Evolutionary conservation across 139 green algal genomes (phyloP), one percentile per base, ranked within the genome.

Genomic region (Gonium pectorale): DNA sequence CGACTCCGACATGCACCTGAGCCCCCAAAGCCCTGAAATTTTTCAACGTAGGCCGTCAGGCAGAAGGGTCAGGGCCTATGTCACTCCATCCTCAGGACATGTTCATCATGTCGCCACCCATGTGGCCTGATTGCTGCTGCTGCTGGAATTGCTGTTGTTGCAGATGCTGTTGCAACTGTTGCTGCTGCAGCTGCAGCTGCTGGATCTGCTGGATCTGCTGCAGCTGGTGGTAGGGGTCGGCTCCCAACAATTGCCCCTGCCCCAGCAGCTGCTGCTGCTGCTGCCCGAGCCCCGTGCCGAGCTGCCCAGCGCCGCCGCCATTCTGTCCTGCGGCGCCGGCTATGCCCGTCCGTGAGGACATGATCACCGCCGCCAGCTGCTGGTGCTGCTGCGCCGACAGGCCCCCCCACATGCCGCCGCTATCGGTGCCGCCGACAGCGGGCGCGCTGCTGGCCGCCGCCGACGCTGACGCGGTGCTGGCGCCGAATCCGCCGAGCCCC

Each of bases 381-480:
- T 81, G 73, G 54, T 81, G 73, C 73, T 81, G 73, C 54, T 40
- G 33, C 24, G 54, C 73, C 33, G 31, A 54, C 29, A 81, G 35
- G 9, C 73, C 73, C 54, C 73, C 73, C 73, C 73, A 81, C 51
- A 80, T 9, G 51, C 35, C 51, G 51, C 52, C 52, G 22, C 21
- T 24, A n/a, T 26, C 52, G 11, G 26, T 35, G 35, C 51, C 26
- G 46, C 46, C 51, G 51, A 21, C 71, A 37, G 6, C 52, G n/a
- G n/a, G n/a, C n/a, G n/a, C n/a, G 8, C 5, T 64, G 70, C 46
- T n/a, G 5, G 27, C 37, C 19, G 7, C 71, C 71, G 19, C 51
- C 37, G 35, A 35, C 24, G 71, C 54, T n/a, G n/a, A n/a, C n/a
- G n/a, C n/a, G n/a, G n/a, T n/a, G n/a, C n/a, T n/a, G n/a, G n/a